Evolutionary conservation across 2,329 filamentous ascomycete genomes (phyloP), one percentile per base, ranked within the genome.

Genomic region (Alternaria sp.): DNA sequence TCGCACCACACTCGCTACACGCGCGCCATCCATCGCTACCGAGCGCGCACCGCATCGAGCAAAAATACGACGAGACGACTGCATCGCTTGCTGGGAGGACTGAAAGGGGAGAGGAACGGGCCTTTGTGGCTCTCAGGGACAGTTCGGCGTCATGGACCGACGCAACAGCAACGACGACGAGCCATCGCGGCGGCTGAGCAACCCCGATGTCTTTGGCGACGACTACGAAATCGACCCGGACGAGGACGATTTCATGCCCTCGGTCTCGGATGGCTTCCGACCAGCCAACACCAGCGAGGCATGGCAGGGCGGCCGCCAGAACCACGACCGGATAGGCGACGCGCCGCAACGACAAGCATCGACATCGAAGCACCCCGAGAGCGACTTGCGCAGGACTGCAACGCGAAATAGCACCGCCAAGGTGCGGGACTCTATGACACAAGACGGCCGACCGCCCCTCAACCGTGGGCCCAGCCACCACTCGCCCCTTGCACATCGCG

Each of bases 171-270:
- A 72, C 67, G 64, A 72, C 57, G 68, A 73, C 69, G 67, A 68
- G 64, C 65, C 69, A 53, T 69, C 69, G 51, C 67, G 49, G 43
- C 77, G 75, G 62, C 66, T 67, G 59, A 64, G 51, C 59, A 79
- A 77, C 59, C 69, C 74, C 54, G 78, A 85, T 72, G 78, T 84
- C 57, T 84, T 85, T 65, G 81, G 80, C 72, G 83, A 85, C 70
- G 81, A 83, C 62, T 80, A 78, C 66, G 82, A 82, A 63, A 69
- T 82, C 54, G 77, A 79, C 32, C 63, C 72, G 12, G 71, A 75
- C 58, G 73, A 77, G 58, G 79, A 80, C 22, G 80, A 83, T 62
- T 80, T 79, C 61, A 80, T 80, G 70, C 72, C 76, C 59, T 76
- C 74, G 34, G 77, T 82, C 28, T 81, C 80, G 56, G 81, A 83